phyloP scores from a whole-genome alignment of 2,329 filamentous ascomycete species.

The Fusarium subtropicale region DNA sequence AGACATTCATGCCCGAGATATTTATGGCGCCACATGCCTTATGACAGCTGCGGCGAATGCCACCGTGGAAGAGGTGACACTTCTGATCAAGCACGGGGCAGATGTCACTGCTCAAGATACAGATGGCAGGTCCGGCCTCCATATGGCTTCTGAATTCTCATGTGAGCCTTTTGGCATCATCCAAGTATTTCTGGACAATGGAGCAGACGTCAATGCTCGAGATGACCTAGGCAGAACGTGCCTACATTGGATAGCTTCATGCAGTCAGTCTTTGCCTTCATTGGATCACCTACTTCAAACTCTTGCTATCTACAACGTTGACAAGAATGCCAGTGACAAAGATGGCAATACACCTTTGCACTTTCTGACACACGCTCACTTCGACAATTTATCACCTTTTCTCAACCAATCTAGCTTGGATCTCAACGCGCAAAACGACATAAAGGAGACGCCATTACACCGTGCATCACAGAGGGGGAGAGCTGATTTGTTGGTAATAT shows the following conservation, averaged over 20 bases:
- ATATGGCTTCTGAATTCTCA: fast-evolving
- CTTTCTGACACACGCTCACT: fast-evolving
- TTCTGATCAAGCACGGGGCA: not conserved
- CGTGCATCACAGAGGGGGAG: fast-evolving
- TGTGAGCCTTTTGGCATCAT: fast-evolving
- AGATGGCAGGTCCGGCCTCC: fast-evolving
- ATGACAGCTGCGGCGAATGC: fast-evolving
- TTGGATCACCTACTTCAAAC: fast-evolving
- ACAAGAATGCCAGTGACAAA: fast-evolving
- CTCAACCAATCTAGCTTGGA: fast-evolving
- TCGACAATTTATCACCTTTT: not conserved
- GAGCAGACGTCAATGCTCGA: not conserved
- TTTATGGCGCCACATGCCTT: fast-evolving
- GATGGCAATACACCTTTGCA: not conserved
- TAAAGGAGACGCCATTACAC: not conserved
- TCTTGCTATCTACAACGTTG: fast-evolving
- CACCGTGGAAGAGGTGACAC: fast-evolving
- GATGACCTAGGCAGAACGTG: fast-evolving
- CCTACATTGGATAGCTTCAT: not conserved
- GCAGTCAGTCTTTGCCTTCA: too few relatives aligned
- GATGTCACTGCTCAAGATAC: fast-evolving
- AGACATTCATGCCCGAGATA: fast-evolving
- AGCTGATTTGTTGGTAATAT: fast-evolving
- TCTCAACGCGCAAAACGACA: not conserved
- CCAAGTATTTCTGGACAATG: fast-evolving